phyloP scores from a whole-genome alignment of 2,329 filamentous ascomycete species.

The Botrytis medusae region DNA sequence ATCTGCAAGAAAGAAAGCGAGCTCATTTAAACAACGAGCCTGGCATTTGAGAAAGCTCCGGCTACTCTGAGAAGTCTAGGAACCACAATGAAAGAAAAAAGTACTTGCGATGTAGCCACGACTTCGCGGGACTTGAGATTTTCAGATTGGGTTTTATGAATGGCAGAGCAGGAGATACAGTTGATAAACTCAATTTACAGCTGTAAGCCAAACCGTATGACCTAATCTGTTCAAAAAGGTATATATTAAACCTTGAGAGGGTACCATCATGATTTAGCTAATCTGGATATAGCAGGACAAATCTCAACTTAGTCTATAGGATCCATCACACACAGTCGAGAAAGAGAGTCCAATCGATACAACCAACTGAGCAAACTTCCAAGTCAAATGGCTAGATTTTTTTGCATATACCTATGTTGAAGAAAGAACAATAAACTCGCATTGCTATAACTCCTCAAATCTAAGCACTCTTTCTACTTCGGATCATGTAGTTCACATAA shows the following conservation, averaged over 20 bases:
- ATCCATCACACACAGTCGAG: background rate
- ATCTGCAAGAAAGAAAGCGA: background rate
- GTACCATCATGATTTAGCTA: too few species aligned
- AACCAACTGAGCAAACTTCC: background rate
- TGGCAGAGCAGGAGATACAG: background rate
- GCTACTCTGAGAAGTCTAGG: background rate
- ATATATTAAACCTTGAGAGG: accelerated
- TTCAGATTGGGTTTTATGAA: background rate
- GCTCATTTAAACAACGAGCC: background rate
- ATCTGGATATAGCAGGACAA: background rate
- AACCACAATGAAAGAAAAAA: background rate
- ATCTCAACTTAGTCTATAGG: background rate
- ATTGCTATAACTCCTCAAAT: accelerated
- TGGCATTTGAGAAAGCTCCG: background rate
- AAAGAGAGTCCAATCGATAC: background rate
- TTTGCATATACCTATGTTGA: background rate
- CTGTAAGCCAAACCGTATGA: background rate
- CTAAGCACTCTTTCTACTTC: too few species aligned
- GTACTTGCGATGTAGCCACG: background rate
- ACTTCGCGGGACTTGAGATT: background rate
- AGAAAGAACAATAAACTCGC: too few species aligned
- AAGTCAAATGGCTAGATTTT: background rate
- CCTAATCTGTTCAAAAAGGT: background rate
- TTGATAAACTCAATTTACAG: background rate
- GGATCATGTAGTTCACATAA: background rate